Evolutionary conservation across 306 rosid genomes (phyloP).

Genomic region (Cercis canadensis): DNA sequence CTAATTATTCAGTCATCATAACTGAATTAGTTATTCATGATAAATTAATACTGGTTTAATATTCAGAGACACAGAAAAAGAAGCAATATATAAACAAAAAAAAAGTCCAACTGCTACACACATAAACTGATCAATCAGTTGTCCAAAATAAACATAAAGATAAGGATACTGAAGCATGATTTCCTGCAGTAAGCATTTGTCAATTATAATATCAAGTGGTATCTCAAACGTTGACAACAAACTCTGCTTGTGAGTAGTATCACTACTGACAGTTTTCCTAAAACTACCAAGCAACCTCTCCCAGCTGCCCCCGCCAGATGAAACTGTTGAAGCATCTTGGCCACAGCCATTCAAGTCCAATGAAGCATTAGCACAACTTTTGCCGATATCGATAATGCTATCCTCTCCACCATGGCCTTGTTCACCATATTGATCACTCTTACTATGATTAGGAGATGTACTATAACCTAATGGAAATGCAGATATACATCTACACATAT

Average conservation of each 20-base stretch:
- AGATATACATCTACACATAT: conserved; percentile 36
- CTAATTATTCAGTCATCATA: background rate
- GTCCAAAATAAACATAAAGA: conserved; percentile 31
- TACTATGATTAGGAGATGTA: conserved; percentile 41
- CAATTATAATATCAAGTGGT: conserved; percentile 86
- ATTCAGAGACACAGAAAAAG: conserved; percentile 15
- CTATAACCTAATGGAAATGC: conserved; percentile 40
- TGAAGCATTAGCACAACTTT: conserved; percentile 40
- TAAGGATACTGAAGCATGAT: conserved; percentile 94
- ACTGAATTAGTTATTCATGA: conserved; percentile 16
- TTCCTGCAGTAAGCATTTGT: conserved; percentile 91
- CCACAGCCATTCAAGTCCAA: conserved; percentile 42
- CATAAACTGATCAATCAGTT: conserved; percentile 21
- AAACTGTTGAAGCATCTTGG: conserved; percentile 39
- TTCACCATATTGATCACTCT: conserved; percentile 43
- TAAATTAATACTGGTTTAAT: conserved; percentile 15
- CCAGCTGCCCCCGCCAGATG: conserved; percentile 92
- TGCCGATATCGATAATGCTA: conserved; percentile 45
- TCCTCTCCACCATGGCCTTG: conserved; percentile 40
- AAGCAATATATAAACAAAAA: conserved; percentile 25
- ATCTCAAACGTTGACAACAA: conserved; percentile 58
- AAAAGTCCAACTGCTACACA: background rate
- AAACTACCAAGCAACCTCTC: conserved; percentile 73
- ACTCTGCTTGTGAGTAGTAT: conserved; percentile 47
- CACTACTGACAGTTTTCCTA: conserved; percentile 37